Evolutionary conservation across 352 stramenopile genomes (phyloP).

Genomic region (Elongisporangium undulatum): DNA sequence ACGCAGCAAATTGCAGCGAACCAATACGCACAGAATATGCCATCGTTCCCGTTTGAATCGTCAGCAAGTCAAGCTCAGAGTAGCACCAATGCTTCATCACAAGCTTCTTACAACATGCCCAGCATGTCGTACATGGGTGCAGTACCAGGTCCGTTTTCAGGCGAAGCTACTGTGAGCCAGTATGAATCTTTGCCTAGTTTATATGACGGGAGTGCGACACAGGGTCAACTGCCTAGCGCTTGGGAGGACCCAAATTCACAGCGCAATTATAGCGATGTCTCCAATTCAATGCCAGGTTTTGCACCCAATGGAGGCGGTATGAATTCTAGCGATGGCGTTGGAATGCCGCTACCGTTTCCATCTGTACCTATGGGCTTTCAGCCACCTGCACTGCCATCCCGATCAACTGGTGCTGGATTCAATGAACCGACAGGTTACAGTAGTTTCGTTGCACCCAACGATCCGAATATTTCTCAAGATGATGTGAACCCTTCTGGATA

Average conservation of each 20-base stretch:
- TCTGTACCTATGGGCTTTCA: background rate
- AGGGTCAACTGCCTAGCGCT: background rate
- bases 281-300: background rate
- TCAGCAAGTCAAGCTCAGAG: conserved; percentile 11
- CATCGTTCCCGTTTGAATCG: conserved; percentile 26
- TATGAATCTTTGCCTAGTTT: background rate
- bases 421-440: conserved; percentile 5
- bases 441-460: conserved; percentile 58
- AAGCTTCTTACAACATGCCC: background rate
- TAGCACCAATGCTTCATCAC: background rate
- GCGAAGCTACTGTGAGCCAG: background rate
- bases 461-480: conserved; percentile 30
- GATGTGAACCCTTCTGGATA: conserved; percentile 50
- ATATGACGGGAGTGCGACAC: background rate
- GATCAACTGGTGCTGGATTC: background rate
- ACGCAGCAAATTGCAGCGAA: conserved; percentile 1
- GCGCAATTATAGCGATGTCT: background rate
- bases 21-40: conserved; percentile 15
- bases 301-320: background rate
- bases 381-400: background rate
- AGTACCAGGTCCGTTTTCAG: conserved; percentile 15
- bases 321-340: background rate
- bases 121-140: conserved; percentile 20
- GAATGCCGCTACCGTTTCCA: background rate
- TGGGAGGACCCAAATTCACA: background rate